phyloP scores from a whole-genome alignment of 2,329 filamentous ascomycete genomes.

The Sclerotinia nivalis region DNA sequence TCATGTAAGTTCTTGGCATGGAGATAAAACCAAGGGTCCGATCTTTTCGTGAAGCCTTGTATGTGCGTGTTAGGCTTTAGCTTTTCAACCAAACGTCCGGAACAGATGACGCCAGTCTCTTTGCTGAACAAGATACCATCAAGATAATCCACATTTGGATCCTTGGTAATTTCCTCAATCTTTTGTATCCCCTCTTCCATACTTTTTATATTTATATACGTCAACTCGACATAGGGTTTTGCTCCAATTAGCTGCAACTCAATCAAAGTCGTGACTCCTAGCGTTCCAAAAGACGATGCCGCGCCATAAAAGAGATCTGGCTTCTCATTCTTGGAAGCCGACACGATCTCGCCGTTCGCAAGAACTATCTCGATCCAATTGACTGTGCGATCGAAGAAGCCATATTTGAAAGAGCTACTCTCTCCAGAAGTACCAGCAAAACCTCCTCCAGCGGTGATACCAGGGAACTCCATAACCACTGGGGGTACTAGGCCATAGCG shows the following conservation, averaged over 20 bases:
- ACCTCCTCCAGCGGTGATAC: slow-evolving; percentile 66
- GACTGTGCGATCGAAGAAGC: slow-evolving; percentile 64
- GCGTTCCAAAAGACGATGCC: slow-evolving; percentile 58
- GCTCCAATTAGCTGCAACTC: slow-evolving; percentile 58
- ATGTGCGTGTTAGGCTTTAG: not conserved
- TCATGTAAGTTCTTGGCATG: slow-evolving; percentile 47
- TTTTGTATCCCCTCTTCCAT: slow-evolving; percentile 46
- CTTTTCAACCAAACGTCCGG: slow-evolving; percentile 49
- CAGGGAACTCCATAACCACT: slow-evolving; percentile 70
- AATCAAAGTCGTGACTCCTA: slow-evolving; percentile 61
- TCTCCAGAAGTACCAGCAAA: slow-evolving; percentile 67
- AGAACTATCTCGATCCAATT: slow-evolving; percentile 63
- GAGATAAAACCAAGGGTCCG: slow-evolving; percentile 66
- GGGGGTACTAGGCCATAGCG: slow-evolving; percentile 56
- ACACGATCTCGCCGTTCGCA: slow-evolving; percentile 55
- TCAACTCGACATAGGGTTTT: slow-evolving; percentile 54
- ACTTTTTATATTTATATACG: slow-evolving; percentile 51
- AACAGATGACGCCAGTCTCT: slow-evolving; percentile 52
- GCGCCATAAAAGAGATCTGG: slow-evolving; percentile 59
- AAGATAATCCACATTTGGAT: slow-evolving; percentile 52
- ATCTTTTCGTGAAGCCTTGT: not conserved
- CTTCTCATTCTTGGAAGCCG: slow-evolving; percentile 49
- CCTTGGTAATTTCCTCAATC: slow-evolving; percentile 41
- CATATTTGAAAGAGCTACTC: slow-evolving; percentile 63
- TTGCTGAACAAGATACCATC: slow-evolving; percentile 57